Conservation (phyloP, 129 eudicot genomes). For the Smallanthus sonchifolius region DNA sequence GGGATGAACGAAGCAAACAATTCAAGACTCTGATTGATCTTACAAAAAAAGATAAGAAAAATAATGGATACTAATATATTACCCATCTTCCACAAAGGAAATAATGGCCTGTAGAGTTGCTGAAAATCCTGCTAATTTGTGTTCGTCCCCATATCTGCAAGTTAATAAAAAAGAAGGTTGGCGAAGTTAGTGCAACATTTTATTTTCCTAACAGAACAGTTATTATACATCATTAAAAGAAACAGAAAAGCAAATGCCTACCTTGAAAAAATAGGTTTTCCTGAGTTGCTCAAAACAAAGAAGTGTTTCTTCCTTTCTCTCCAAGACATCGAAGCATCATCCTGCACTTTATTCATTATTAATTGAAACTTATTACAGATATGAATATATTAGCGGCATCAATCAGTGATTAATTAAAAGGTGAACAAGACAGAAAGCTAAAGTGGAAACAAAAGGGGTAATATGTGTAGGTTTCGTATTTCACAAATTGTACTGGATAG, state of each 20-base stretch:
- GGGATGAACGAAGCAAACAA: slow-evolving; percentile 25
- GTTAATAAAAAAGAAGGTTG: not conserved
- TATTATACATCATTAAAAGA: not conserved
- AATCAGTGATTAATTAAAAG: not conserved
- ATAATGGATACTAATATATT: slow-evolving; percentile 19
- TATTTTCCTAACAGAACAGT: not conserved
- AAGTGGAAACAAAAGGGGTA: not conserved
- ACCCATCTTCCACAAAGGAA: slow-evolving; percentile 98
- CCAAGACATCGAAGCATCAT: slow-evolving; percentile 92
- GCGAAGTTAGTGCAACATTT: slow-evolving; percentile 7
- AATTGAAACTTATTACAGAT: not conserved
- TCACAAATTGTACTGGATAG: no score
- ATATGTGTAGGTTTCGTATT: not conserved
- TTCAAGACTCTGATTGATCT: slow-evolving; percentile 4
- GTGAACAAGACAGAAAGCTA: not conserved
- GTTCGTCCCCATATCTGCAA: slow-evolving; percentile 91
- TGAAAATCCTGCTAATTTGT: slow-evolving; percentile 95
- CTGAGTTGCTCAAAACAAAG: slow-evolving; percentile 84
- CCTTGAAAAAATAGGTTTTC: slow-evolving; percentile 98
- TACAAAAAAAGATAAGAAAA: not conserved
- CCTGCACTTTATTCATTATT: slow-evolving; percentile 59
- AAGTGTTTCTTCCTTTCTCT: slow-evolving; percentile 96
- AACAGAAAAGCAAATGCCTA: slow-evolving; percentile 16
- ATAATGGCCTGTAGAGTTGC: slow-evolving; percentile 98
- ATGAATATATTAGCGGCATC: not conserved